These are phyloP conservation scores for Vitis rotundifolia DNA, from an alignment of 164 flowering plant genomes.

Conservation along the genomic window DNA sequence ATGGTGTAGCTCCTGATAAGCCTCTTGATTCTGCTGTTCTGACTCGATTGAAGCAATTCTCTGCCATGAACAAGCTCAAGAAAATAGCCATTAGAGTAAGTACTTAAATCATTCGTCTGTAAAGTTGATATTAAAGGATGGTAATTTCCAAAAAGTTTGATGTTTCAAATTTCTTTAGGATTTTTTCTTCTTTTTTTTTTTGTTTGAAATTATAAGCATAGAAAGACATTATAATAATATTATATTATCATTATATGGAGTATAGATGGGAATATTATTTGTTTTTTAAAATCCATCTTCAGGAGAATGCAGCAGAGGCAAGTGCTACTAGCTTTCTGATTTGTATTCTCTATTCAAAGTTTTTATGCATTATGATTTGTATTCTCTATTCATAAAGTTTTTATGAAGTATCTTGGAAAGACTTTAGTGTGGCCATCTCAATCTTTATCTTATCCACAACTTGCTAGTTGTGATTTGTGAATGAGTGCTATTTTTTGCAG, in stretches of 20 bases:
- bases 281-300: not conserved
- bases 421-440: too few species aligned
- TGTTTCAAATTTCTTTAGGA: not conserved
- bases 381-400: not conserved
- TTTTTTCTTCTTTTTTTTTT: not conserved
- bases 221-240: too few species aligned
- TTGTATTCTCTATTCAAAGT: not conserved
- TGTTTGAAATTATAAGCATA: not conserved
- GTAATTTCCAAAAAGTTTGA: too few species aligned
- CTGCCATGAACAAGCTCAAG: constrained; percentile 72
- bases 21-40: constrained; percentile 75
- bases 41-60: constrained; percentile 67
- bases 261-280: not conserved
- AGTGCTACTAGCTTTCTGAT: not conserved
- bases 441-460: not conserved
- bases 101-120: not conserved
- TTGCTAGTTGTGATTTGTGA: not conserved
- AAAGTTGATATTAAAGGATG: not conserved
- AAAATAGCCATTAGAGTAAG: constrained; percentile 66
- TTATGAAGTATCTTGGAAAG: too few species aligned
- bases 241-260: too few species aligned
- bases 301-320: not conserved
- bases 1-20: constrained; percentile 65
- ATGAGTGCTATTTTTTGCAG: constrained; percentile 20
- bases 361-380: not conserved